A percentile compares a stretch with the other conserved stretches of the same genome.
phyloP scores from a whole-genome alignment of 73 alveolate species.

The Stentor roeselii region DNA sequence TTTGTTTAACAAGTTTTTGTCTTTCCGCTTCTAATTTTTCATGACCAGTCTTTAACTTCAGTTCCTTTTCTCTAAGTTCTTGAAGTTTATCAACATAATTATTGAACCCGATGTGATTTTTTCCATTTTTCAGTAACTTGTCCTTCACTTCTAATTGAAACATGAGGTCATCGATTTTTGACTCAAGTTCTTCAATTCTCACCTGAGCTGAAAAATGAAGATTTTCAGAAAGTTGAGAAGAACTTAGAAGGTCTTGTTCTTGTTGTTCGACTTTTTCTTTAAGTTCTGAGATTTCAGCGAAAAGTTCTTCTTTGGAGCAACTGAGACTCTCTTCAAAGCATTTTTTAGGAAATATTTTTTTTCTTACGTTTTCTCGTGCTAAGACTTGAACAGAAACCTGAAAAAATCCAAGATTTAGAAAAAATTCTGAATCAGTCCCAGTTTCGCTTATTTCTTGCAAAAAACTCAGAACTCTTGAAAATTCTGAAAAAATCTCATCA shows the following conservation, averaged over 20 bases:
- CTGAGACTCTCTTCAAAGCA: too few species aligned
- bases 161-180: not conserved
- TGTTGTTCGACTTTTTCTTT: not conserved
- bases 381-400: not conserved
- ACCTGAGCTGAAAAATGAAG: not conserved
- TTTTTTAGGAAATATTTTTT: too few species aligned
- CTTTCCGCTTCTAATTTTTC: not conserved
- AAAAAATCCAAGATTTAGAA: not conserved
- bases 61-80: not conserved
- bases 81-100: not conserved
- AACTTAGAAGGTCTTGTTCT: too few species aligned
- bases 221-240: too few species aligned
- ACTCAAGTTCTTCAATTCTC: not conserved
- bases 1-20: not conserved
- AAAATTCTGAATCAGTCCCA: not conserved
- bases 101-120: not conserved
- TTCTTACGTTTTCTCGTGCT: not conserved
- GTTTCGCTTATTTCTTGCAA: not conserved
- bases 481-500: not conserved
- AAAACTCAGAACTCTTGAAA: not conserved
- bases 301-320: not conserved
- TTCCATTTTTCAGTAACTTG: not conserved
- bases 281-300: not conserved
- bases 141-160: not conserved
- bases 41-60: not conserved